phyloP scores from a whole-genome alignment of 2,329 filamentous ascomycete species.

The Neophaeococcomyces aloes region DNA sequence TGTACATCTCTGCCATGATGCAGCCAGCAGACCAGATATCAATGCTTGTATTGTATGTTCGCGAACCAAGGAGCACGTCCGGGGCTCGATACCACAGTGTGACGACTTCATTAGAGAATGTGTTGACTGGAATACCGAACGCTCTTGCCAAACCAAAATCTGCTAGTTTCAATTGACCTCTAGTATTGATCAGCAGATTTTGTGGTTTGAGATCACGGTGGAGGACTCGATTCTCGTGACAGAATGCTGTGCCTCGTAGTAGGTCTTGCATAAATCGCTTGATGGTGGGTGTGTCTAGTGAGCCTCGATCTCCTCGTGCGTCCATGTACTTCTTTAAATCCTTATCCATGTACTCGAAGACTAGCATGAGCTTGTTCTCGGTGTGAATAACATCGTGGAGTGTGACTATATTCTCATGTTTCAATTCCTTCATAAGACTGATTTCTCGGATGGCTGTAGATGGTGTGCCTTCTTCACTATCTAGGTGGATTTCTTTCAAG shows the following conservation, averaged over 20 bases:
- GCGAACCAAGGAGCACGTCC: conserved; percentile 82
- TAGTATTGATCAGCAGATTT: conserved; percentile 74
- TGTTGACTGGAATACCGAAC: conserved; percentile 81
- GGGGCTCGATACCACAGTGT: conserved; percentile 96
- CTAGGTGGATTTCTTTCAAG: conserved; percentile 96
- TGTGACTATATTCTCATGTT: conserved; percentile 95
- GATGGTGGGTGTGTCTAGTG: conserved; percentile 79
- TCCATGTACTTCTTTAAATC: conserved; percentile 99
- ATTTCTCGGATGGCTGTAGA: conserved; percentile 97
- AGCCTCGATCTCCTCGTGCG: conserved; percentile 75
- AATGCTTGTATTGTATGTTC: conserved; percentile 99
- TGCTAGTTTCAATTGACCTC: conserved; percentile 80
- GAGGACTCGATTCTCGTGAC: conserved; percentile 91
- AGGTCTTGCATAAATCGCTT: conserved; percentile 99
- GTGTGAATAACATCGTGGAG: conserved; percentile 99
- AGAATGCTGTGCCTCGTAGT: conserved; percentile 90
- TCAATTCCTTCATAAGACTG: conserved; percentile 97
- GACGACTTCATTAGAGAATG: conserved; percentile 85
- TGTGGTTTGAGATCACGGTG: conserved; percentile 95
- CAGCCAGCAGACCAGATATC: conserved; percentile 99
- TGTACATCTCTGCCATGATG: conserved; percentile 99
- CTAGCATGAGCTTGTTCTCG: conserved; percentile 98
- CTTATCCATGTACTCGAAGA: conserved; percentile 98
- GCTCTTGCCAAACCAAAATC: conserved; percentile 84
- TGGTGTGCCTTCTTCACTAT: conserved; percentile 95